Percentiles rank a stretch among this genome's conserved stretches.
Evolutionary conservation across 2,329 filamentous ascomycete genomes (phyloP).

Genomic region (Didymella segeticola): DNA sequence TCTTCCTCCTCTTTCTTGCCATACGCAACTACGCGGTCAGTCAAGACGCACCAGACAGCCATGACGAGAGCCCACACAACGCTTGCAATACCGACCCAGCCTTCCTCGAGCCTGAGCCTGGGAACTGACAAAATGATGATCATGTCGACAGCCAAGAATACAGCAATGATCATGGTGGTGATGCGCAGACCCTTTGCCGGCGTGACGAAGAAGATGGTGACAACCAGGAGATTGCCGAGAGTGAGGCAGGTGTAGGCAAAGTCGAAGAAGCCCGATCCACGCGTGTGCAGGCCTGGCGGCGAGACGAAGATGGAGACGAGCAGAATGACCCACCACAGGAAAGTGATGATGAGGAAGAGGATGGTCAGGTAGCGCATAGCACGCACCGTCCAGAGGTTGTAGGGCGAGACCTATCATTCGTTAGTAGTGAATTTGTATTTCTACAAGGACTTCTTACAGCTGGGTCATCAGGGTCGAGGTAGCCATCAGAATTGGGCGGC

Average conservation of each 20-base stretch:
- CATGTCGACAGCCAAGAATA: conserved; percentile 74
- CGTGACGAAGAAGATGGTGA: conserved; percentile 84
- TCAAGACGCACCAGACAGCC: conserved; percentile 77
- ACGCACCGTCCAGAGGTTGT: conserved; percentile 92
- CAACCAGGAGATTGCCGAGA: conserved; percentile 75
- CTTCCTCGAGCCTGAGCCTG: conserved; percentile 80
- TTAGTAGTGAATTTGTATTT: background rate
- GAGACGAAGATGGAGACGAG: conserved; percentile 92
- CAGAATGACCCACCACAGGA: conserved; percentile 91
- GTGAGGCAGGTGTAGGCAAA: conserved; percentile 85
- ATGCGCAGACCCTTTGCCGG: conserved; percentile 82
- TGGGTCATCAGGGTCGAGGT: conserved; percentile 79
- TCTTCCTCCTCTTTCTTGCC: conserved; percentile 94
- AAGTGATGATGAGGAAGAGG: conserved; percentile 74
- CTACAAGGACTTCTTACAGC: conserved; percentile 65
- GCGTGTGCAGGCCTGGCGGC: conserved; percentile 81
- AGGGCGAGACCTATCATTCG: conserved; percentile 71
- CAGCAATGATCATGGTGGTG: conserved; percentile 70
- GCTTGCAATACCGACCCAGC: conserved; percentile 87
- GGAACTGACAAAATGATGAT: conserved; percentile 80
- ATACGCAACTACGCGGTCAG: conserved; percentile 85
- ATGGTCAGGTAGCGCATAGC: conserved; percentile 79
- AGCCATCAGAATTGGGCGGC: conserved; percentile 65
- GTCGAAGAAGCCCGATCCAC: conserved; percentile 90
- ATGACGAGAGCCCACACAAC: conserved; percentile 84